Evolutionary conservation across 441 rosid genomes (phyloP).

Genomic region (Adansonia madagascariensis): DNA sequence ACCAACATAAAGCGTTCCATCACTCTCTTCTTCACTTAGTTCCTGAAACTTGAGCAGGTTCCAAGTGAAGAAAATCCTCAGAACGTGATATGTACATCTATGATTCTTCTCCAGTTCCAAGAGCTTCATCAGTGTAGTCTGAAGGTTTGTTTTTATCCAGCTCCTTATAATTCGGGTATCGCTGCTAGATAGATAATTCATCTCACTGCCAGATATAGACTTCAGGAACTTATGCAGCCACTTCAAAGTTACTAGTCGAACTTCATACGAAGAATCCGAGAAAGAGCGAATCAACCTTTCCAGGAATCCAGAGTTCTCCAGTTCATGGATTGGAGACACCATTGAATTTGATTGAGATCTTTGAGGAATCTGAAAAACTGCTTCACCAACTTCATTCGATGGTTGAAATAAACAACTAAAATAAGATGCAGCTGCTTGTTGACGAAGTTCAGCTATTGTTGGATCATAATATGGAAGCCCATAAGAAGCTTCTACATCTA

Average conservation of each 20-base stretch:
- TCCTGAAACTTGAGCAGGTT: conserved; percentile 69
- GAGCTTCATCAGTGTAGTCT: conserved; percentile 59
- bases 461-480: conserved; percentile 76
- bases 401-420: conserved; percentile 74
- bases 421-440: conserved; percentile 79
- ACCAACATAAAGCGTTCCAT: conserved; percentile 54
- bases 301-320: conserved; percentile 43
- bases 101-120: conserved; percentile 69
- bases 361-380: conserved; percentile 43
- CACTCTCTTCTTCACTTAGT: conserved; percentile 31
- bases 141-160: conserved; percentile 74
- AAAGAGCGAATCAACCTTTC: conserved; percentile 64
- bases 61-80: conserved; percentile 83
- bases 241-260: conserved; percentile 82
- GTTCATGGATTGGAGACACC: conserved; percentile 37
- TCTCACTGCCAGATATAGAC: conserved; percentile 40
- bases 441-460: conserved; percentile 75
- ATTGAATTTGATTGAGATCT: conserved; percentile 33
- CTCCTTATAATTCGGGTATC: conserved; percentile 52
- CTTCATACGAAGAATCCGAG: conserved; percentile 86
- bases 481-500: conserved; percentile 63
- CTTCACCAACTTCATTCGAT: conserved; percentile 55
- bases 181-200: conserved; percentile 34
- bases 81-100: conserved; percentile 72
- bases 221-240: conserved; percentile 79